phyloP scores from a whole-genome alignment of 257 asterid species.

The Petunia secreta region DNA sequence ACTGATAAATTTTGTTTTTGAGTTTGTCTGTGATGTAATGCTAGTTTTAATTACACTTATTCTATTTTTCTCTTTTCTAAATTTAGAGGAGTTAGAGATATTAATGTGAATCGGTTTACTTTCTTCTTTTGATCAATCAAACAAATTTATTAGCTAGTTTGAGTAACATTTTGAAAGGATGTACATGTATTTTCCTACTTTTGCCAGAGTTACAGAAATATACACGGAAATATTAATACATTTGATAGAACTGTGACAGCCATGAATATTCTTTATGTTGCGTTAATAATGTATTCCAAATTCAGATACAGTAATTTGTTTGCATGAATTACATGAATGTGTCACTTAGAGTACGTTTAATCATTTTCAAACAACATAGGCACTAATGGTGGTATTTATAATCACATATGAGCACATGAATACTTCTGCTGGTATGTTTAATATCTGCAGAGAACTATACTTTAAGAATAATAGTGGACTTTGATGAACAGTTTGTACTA shows the following conservation, averaged over 20 bases:
- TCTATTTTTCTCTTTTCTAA: neutral
- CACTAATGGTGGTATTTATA: conserved; percentile 19
- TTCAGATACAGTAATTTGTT: neutral
- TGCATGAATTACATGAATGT: neutral
- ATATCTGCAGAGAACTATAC: neutral
- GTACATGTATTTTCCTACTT: neutral
- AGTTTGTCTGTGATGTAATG: neutral
- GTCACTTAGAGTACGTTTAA: neutral
- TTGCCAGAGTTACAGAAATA: neutral
- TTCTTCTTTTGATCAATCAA: neutral
- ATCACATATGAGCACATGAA: neutral
- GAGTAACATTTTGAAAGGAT: neutral
- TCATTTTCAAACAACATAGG: neutral
- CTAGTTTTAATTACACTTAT: neutral
- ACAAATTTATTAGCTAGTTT: neutral
- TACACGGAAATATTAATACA: neutral
- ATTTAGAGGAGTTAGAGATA: neutral
- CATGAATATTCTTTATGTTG: conserved; percentile 14
- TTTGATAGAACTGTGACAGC: neutral
- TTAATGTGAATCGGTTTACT: neutral
- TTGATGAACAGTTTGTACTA: neutral
- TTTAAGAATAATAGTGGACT: neutral
- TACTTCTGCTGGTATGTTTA: neutral
- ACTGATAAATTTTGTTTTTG: too few relatives aligned
- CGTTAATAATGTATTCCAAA: neutral